Base-by-base conservation (phyloP, 2,329 filamentous ascomycete genomes). In the Coniochaeta hoffmannii region DNA sequence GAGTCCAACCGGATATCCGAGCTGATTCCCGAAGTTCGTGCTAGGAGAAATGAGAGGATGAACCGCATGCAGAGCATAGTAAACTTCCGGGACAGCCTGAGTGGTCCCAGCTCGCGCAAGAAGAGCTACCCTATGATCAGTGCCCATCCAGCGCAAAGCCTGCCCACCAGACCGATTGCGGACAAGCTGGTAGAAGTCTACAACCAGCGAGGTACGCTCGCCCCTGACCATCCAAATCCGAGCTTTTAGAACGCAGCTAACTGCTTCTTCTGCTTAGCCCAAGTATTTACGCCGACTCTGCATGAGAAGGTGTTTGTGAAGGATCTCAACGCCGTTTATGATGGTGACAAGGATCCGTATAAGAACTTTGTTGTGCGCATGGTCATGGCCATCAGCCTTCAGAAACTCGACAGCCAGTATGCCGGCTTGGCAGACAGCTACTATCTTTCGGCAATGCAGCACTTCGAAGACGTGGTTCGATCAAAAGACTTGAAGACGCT, bases 351-450 rank as follows among this genome's bases (percentile, higher is more conserved):
- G 5, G 89, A 96, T 62, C 79, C 90, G 0, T 93, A 92, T 68
- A 86, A 92, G 66, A 91, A 94, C 64, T 97, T 97, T 64, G 82
- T 93, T 46, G 75, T 95, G 53, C 86, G 90, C 56, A 92, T 97
- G 83, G 90, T 97, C 54, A 85, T 97, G 65, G 93, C 94, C 30
- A 96, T 97, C 65, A 93, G 90, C 68, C 82, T 97, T 71, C 93
- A 97, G 71, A 96, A 95, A 70, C 79, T 97, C 64, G 90, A 92
- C 66, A 83, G 87, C 0, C 86, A 89, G 61, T 97, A 94, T 69
- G 91, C 92, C n/a, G 92, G 92, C 24, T 76, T 97, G 28, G 93
- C 94, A 30, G 93, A 97, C 71, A 92, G 90, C 67, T 97, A 96
- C 72, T 97, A 97, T 66, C 79, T 97, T 22, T 89, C 92, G 24